These are phyloP conservation scores for Sideroxylon spinosum DNA, from an alignment of 179 eudicot species.

Conservation along the genomic window DNA sequence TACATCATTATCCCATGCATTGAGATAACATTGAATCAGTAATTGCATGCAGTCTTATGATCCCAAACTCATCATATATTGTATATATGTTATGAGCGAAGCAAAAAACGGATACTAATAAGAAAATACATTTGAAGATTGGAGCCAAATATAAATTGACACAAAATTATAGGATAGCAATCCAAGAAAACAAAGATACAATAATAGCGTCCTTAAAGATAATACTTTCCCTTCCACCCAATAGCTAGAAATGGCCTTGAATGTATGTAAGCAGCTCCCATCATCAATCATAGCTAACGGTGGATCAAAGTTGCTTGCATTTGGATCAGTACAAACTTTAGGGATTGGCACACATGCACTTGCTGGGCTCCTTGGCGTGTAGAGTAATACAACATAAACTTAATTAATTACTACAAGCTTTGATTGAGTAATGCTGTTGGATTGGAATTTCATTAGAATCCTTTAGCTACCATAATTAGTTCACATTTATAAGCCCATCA, in stretches of 20 bases:
- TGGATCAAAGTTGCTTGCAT: conserved; percentile 51
- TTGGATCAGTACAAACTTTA: conserved; percentile 65
- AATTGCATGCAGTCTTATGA: background rate
- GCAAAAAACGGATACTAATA: background rate
- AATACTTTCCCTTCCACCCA: no score
- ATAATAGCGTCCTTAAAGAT: background rate
- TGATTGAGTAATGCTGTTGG: no score
- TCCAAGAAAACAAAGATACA: conserved; percentile 10
- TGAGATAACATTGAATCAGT: background rate
- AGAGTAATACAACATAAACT: conserved; percentile 4
- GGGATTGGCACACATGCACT: conserved; percentile 43
- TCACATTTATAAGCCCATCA: no score
- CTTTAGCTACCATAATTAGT: no score
- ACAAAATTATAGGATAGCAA: conserved; percentile 7
- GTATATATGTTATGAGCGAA: background rate
- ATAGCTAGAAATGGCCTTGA: conserved; percentile 19
- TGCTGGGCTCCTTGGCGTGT: conserved; percentile 70
- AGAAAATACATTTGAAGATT: background rate
- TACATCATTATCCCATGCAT: no score
- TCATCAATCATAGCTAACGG: conserved; percentile 59
- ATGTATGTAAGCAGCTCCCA: conserved; percentile 50
- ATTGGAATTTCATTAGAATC: no score
- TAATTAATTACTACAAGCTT: no score
- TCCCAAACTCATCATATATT: background rate
- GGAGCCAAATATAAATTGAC: background rate